Evolutionary conservation across 1,139 yeast genomes (phyloP).

Genomic region (Diutina catenulata): DNA sequence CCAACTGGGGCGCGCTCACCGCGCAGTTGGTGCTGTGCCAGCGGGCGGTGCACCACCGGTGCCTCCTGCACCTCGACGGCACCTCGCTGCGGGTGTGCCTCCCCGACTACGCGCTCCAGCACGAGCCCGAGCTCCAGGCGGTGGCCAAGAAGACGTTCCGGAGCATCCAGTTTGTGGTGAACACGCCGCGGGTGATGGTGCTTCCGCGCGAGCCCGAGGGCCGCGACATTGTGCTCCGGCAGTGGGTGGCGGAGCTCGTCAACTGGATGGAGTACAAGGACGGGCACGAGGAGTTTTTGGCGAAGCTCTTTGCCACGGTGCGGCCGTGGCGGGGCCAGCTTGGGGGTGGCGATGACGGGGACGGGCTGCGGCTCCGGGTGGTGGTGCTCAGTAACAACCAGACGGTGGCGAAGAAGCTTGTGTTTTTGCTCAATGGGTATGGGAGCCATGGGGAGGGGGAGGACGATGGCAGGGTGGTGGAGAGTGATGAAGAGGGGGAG

Average conservation of each 20-base stretch:
- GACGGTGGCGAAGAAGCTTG: slow-evolving; percentile 46
- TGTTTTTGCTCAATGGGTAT: slow-evolving; percentile 41
- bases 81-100: slow-evolving; percentile 10
- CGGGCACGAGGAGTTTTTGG: slow-evolving; percentile 13
- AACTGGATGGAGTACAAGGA: slow-evolving; percentile 57
- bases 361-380: slow-evolving; percentile 35
- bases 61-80: slow-evolving; percentile 15
- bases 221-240: neutral
- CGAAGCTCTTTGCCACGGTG: neutral
- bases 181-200: slow-evolving; percentile 33
- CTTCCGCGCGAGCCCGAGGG: neutral
- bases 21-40: slow-evolving; percentile 30
- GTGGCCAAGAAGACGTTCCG: slow-evolving; percentile 25
- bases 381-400: slow-evolving; percentile 52
- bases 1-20: slow-evolving; percentile 19
- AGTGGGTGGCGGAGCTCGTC: slow-evolving; percentile 44
- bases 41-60: slow-evolving; percentile 23
- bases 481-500: neutral
- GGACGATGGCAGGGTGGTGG: neutral
- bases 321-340: neutral
- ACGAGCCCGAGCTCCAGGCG: slow-evolving; percentile 28
- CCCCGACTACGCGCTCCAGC: slow-evolving; percentile 25
- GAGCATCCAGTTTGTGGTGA: slow-evolving; percentile 26
- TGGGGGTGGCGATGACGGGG: slow-evolving; percentile 16
- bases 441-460: slow-evolving; percentile 14